Evolutionary conservation across 805 yeast species (phyloP), one percentile per base, ranked within the genome.

Genomic region (Metschnikowia noctiluminum): DNA sequence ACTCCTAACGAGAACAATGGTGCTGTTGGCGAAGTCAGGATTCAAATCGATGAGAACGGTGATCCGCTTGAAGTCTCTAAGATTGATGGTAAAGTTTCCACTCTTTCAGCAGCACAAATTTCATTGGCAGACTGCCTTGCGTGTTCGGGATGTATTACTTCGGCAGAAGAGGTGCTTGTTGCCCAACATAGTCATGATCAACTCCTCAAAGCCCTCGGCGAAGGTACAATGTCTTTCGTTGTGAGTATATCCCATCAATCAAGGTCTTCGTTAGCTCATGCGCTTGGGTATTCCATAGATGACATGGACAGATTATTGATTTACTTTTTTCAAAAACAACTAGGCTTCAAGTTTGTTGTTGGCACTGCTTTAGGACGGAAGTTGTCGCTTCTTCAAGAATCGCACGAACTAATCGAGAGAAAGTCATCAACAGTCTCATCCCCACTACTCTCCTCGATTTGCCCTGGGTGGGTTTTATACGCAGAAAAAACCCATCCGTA

Each of bases 401-500:
- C 76, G 0, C 62, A 61, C 61, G 71, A 40, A 64, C 70, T 55
- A 65, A 82, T 82, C 3, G 66, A 71, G 28, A 78, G 79, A 45
- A 71, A 74, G 34, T 52, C 70, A 43, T 41, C 53, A 35, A 35
- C 45, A 27, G 16, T 31, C 14, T 28, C 40, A n/a, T 42, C 48
- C 12, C 95, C 96, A 0, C 61, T 79, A 1, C 64, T 94, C 41
- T 78, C 90, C 27, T 81, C 90, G 12, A 77, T 85, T 0, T 92
- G 98, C 66, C 99, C 99, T 0, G 99, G 99, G 0, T 94, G 96
- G 89, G 94, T 94, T 0, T 74, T 94, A 28, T 94, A 94, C 61
- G 96, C 92, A 0, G 98, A 94, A 57, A 94, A 94, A 71, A 91
- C 98, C 0, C 97, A 92, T 63, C 95, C 96, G 0, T 83, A 87